These are phyloP conservation scores for Cercospora zeae-maydis DNA, from an alignment of 2,329 filamentous ascomycete genomes.

Conservation along the genomic window DNA sequence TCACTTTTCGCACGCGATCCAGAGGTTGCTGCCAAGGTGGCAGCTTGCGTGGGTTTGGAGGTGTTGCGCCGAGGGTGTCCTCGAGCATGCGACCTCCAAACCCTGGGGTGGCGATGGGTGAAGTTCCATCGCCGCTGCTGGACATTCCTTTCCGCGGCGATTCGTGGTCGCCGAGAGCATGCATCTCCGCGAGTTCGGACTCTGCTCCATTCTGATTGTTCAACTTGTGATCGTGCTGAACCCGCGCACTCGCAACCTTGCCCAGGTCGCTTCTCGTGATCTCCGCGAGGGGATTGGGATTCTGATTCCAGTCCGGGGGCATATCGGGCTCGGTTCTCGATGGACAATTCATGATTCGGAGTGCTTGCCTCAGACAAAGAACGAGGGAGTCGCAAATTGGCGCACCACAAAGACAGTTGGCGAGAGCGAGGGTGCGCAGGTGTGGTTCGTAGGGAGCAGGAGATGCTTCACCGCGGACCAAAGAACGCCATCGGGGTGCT, in stretches of 20 bases:
- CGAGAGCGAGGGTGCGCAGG: background rate
- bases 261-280: conserved; percentile 62
- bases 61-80: conserved; percentile 21
- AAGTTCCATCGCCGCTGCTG: conserved; percentile 19
- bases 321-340: conserved; percentile 57
- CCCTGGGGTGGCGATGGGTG: conserved; percentile 23
- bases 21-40: conserved; percentile 23
- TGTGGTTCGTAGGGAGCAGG: background rate
- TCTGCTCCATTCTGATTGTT: conserved; percentile 32
- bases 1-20: conserved; percentile 16
- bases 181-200: conserved; percentile 24
- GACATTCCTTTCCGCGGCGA: conserved; percentile 6
- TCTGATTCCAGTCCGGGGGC: conserved; percentile 59
- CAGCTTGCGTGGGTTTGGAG: conserved; percentile 23
- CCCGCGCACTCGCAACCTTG: conserved; percentile 56
- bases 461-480: background rate
- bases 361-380: background rate
- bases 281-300: conserved; percentile 53
- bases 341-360: conserved; percentile 60
- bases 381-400: background rate
- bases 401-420: background rate
- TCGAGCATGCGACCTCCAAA: conserved; percentile 28
- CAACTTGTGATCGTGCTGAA: conserved; percentile 46
- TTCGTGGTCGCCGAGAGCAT: conserved; percentile 14
- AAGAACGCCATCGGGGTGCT: conserved; percentile 7